A percentile compares a stretch with the other conserved stretches of the same genome.
Evolutionary conservation across 2,329 filamentous ascomycete species (phyloP).

Genomic region (Beauveria brongniartii): DNA sequence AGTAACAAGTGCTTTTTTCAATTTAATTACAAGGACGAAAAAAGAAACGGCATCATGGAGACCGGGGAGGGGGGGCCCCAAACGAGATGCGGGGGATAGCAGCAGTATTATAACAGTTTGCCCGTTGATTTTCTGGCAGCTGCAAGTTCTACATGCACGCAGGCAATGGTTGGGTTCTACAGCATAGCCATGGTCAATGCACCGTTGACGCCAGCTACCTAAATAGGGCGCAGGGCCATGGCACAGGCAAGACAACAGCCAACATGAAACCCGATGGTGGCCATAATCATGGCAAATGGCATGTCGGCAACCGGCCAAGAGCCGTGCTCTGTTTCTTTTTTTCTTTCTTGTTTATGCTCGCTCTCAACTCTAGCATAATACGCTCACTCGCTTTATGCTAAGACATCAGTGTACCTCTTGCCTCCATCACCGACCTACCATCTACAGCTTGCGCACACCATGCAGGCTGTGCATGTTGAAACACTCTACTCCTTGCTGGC

Average conservation of each 20-base stretch:
- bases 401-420: not conserved
- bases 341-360: not conserved
- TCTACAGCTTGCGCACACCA: not conserved
- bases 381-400: not conserved
- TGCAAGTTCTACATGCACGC: too few species aligned
- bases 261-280: not conserved
- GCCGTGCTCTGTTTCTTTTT: not conserved
- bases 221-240: not conserved
- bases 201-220: not conserved
- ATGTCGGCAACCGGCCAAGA: not conserved
- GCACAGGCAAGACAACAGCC: not conserved
- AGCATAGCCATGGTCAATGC: not conserved
- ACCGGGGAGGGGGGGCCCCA: not conserved
- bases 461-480: conserved; percentile 7
- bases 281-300: not conserved
- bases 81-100: not conserved
- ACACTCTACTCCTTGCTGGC: not conserved
- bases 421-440: not conserved
- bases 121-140: too few species aligned
- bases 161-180: not conserved
- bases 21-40: not conserved
- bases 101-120: not conserved
- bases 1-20: not conserved
- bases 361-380: not conserved
- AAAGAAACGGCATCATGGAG: not conserved